Base-by-base conservation (phyloP, 2,329 filamentous ascomycete genomes). In the Exutisphaerella laricina region DNA sequence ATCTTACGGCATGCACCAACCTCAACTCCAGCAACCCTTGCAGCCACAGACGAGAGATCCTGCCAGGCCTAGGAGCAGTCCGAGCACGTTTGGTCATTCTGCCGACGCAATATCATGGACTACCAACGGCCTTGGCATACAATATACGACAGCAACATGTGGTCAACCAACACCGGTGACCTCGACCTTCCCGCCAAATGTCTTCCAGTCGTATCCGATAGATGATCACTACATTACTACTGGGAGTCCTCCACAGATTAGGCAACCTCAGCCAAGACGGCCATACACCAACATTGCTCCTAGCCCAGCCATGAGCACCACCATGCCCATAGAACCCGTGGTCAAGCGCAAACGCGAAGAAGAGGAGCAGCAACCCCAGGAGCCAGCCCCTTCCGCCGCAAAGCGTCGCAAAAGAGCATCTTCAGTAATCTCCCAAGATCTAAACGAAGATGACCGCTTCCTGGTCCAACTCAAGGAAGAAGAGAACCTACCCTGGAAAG, bases 401-500 rank as follows among this genome's bases (percentile, higher is more conserved):
- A 71, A 71, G 41, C 65, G 67, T 37, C 59, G 68, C 28, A 68
- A 68, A 49, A 61, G 67, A 21, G 70, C 68, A 2, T 53, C 58
- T 4, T 58, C 59, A 12, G 49, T 58, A 10, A 49, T 53, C n/a
- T 60, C 62, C 9, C 59, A 64, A 6, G 70, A 73, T 42, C 58
- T 75, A 5, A 69, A 64, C 45, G 72, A 75, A 29, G 72, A 75
- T 54, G 72, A 76, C 45, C 64, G 65, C 32, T 58, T 74, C 14
- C 66, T 77, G 7, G 60, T 75, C 12, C 64, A 67, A 45, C 64
- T 76, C 34, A 75, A 74, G 44, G 71, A 75, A 45, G 70, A 74
- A 36, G 71, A 75, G 42, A 66, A 61, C 22, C 66, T 75, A 41
- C 69, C 72, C 0, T 77, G 73, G 73, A 76, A 76, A 54, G 73